These are phyloP conservation scores for Collybia nuda DNA, from an alignment of 768 basidiomycete species.

Conservation along the genomic window DNA sequence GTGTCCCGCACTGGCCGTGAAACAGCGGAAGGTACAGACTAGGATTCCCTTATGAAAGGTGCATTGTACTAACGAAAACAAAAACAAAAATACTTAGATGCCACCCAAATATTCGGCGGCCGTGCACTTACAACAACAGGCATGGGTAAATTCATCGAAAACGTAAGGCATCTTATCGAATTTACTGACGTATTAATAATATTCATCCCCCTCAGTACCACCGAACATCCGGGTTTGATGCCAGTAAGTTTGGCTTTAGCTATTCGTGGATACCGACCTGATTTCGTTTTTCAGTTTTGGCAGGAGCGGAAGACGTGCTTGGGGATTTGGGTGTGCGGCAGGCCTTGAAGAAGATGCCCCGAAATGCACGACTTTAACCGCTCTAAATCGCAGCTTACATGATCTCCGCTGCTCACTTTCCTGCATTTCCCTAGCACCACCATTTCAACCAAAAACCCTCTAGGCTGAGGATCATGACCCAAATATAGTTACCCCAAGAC, in stretches of 20 bases:
- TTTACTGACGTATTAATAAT: neutral
- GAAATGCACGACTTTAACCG: constrained; percentile 27
- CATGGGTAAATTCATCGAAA: constrained; percentile 84
- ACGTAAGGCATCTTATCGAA: constrained; percentile 42
- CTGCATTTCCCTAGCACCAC: no score
- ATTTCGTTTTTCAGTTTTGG: constrained; percentile 48
- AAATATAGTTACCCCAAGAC: no score
- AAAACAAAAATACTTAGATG: constrained; percentile 43
- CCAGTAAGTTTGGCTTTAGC: constrained; percentile 41
- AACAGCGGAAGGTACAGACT: constrained; percentile 58
- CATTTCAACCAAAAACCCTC: no score
- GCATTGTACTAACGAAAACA: neutral
- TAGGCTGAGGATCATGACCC: no score
- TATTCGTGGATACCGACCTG: constrained; percentile 1
- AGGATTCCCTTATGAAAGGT: constrained; percentile 6
- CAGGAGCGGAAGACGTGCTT: constrained; percentile 75
- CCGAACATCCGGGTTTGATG: constrained; percentile 80
- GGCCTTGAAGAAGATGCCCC: constrained; percentile 69
- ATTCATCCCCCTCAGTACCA: constrained; percentile 60
- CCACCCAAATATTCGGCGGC: constrained; percentile 87
- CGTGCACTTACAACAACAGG: constrained; percentile 84
- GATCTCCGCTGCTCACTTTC: no score
- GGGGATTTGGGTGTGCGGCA: constrained; percentile 76
- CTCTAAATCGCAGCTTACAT: neutral
- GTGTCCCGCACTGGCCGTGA: constrained; percentile 67